A percentile compares a stretch with the other conserved stretches of the same genome.
phyloP scores from a whole-genome alignment of 1,139 yeast genomes.

The Zhuliangozyma parablackwelliae region DNA sequence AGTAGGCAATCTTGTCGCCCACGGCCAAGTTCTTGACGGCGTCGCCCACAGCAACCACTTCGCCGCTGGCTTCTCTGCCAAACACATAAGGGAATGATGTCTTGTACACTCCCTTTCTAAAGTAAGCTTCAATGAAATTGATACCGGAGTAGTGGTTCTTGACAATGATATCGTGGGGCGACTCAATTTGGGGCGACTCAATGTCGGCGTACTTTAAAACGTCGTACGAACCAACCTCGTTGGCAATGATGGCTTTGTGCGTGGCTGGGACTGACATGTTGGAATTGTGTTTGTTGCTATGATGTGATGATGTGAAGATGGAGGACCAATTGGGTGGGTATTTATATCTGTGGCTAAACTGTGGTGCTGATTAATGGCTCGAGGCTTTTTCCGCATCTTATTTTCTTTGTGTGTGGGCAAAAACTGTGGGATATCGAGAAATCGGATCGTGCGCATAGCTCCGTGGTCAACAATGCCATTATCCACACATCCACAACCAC shows the following conservation, averaged over 20 bases:
- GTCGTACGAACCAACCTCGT: conserved; percentile 47
- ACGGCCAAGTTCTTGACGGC: conserved; percentile 52
- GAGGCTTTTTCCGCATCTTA: no score
- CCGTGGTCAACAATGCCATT: no score
- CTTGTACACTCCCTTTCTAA: conserved; percentile 66
- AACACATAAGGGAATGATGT: conserved; percentile 53
- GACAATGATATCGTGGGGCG: conserved; percentile 54
- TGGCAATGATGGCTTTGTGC: conserved; percentile 56
- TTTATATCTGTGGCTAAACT: no score
- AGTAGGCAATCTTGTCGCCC: conserved; percentile 72
- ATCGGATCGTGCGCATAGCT: no score
- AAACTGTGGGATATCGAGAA: no score
- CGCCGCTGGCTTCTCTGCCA: conserved; percentile 87
- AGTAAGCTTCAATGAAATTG: conserved; percentile 79
- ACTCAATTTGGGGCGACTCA: conserved; percentile 54
- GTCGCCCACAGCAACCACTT: conserved; percentile 62
- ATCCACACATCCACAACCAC: no score
- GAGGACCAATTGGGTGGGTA: no score
- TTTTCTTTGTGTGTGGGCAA: no score
- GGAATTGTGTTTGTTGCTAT: not conserved
- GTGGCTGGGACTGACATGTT: conserved; percentile 44
- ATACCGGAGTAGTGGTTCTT: conserved; percentile 74
- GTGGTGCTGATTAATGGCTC: no score
- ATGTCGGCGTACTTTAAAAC: conserved; percentile 42
- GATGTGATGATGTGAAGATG: not conserved